Base-by-base conservation (phyloP, 441 rosid species). In the Pelargonium cotyledonis region DNA sequence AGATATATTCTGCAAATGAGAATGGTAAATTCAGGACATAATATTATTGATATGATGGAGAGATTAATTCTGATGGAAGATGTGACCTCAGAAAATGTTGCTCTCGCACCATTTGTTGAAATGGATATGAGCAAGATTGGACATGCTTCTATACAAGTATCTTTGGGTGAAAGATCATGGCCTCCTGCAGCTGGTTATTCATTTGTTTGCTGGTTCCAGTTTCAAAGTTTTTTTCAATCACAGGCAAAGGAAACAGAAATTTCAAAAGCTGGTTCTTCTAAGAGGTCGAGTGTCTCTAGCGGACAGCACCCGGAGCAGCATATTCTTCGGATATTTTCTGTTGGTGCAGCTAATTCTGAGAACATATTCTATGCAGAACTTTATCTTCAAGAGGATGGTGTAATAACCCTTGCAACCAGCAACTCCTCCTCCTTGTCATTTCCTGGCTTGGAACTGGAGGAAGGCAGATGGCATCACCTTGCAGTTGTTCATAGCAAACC, bases 401-500 rank as follows among this genome's bases (percentile, higher is more conserved):
- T 82, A 74, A 82, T 96, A 77, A 94, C 97, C 74, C 97, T 96
- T 81, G 92, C 99, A 68, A 96, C 99, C 44, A 96, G 99, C 86
- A 91, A 82, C 83, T 91, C 98, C 78, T 75, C 82, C 79, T 86
- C 88, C 58, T 80, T 96, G 75, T 89, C 99, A 66, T 94, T 96
- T 82, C 87, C 99, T 83, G 97, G 99, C 70, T 75, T 90, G 77
- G 99, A 94, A 64, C 80, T 94, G 79, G 97, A 94, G 71, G 97
- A 94, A 81, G 98, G 95, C 67, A 86, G 91, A 81, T 96, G 99
- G 99, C 96, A 96, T 85, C 99, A 96, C 88, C 98, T 96, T 81
- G 99, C 99, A 66, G 93, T 96, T 83, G 92, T 96, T 73, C 99
- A 96, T 80, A 96, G 94, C 84, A 96, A 96, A 80, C 99, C 99